Percentiles rank a stretch among this genome's conserved stretches.
These are phyloP conservation scores for Aspergillus puulaauensis DNA, from an alignment of 2,329 filamentous ascomycete species.

Conservation along the genomic window DNA sequence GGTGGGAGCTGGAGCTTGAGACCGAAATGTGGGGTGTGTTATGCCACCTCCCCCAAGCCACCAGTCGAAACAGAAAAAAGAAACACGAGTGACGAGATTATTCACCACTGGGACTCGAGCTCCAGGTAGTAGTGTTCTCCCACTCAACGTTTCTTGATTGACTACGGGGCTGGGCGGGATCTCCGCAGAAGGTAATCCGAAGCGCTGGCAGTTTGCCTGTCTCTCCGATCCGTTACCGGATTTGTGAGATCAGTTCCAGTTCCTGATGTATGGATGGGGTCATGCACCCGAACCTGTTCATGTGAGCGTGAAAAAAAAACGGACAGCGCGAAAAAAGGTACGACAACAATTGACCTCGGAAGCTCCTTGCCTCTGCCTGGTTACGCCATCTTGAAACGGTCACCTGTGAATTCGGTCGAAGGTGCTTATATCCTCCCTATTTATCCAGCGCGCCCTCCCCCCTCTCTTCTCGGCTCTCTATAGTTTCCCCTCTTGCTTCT, in stretches of 20 bases:
- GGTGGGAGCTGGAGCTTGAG: no score
- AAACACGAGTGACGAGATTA: background rate
- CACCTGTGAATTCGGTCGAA: background rate
- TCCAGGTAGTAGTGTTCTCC: no score
- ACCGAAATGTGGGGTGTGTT: background rate
- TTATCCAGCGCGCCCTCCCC: background rate
- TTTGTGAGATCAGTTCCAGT: constrained; percentile 11
- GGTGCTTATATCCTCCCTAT: constrained; percentile 6
- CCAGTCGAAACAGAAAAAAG: background rate
- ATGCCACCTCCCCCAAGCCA: background rate
- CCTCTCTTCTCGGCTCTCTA: background rate
- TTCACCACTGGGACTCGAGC: background rate
- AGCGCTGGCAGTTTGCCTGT: constrained; percentile 9
- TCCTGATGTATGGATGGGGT: constrained; percentile 15
- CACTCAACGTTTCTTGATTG: background rate
- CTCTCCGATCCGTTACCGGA: constrained; percentile 12
- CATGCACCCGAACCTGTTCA: constrained; percentile 22
- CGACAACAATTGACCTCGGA: background rate
- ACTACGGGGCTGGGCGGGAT: constrained; percentile 22
- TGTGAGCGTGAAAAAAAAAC: constrained; percentile 34
- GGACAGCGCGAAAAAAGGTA: background rate
- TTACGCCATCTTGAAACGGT: constrained; percentile 5
- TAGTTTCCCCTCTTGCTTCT: background rate
- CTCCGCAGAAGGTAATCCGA: constrained; percentile 34
- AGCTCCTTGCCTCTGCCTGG: background rate